Base-by-base conservation (phyloP, 495 filamentous ascomycete species). In the Stereocaulon alpinum region DNA sequence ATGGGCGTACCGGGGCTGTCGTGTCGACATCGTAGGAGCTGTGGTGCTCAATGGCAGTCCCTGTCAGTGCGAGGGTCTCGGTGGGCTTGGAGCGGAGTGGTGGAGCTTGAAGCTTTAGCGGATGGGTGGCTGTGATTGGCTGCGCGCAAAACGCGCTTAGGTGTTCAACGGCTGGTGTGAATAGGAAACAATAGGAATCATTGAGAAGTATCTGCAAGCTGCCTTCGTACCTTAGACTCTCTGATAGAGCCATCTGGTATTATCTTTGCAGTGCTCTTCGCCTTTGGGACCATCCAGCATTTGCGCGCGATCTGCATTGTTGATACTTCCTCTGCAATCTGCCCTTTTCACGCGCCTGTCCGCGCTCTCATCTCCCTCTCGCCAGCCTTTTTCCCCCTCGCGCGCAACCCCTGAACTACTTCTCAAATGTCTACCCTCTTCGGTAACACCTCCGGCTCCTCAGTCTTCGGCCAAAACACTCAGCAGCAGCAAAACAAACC, bases 401-500 rank as follows among this genome's bases (percentile, higher is more conserved):
- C 34, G 17, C 44, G 45, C 56, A 20, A 22, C 30, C 18, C 7
- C 43, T 18, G 34, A 29, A 5, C 29, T 2, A 4, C 34, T 6
- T n/a, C 30, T 40, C 6, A 15, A 6, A 62, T 62, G 54, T 50
- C 60, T 15, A 27, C 47, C 2, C 47, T 62, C 14, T 62, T 58
- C 47, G 60, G 60, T 12, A 54, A 61, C 18, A 45, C 48, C 56
- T 67, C 60, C 53, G 75, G 73, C 64, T 74, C 75, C 49, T 68
- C 34, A 37, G 34, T 77, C 11, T 80, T 81, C 61, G 74, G 76
- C 34, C 66, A 56, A 27, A 55, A 58, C 18, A 61, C 59, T 52
- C 66, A 70, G 32, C 67, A 61, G 57, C 55, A 69, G 12, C 62
- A 66, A 7, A 69, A 64, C 59, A 76, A 74, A 60, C 63, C 68